These are phyloP conservation scores for Plicaturopsis crispa DNA, from an alignment of 768 basidiomycete genomes.

Conservation along the genomic window DNA sequence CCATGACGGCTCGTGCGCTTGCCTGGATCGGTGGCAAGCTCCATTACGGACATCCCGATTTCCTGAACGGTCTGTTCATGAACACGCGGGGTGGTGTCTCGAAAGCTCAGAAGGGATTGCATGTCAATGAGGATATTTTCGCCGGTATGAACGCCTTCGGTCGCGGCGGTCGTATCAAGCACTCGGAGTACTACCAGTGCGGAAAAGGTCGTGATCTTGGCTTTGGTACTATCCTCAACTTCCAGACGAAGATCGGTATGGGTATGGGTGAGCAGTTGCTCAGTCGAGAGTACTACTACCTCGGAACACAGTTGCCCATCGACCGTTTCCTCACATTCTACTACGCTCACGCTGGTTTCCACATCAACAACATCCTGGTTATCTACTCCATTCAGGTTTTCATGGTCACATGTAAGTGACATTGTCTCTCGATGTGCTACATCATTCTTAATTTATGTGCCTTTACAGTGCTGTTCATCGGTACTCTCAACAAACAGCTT, in stretches of 20 bases:
- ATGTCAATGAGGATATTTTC: constrained; percentile 99
- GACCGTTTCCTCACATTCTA: constrained; percentile 99
- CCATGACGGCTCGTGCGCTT: constrained; percentile 89
- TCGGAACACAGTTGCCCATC: constrained; percentile 95
- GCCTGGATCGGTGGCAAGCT: constrained; percentile 98
- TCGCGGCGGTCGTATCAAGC: constrained; percentile 98
- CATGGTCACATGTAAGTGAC: constrained; percentile 81
- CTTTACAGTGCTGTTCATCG: constrained; percentile 77
- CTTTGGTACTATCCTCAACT: constrained; percentile 98
- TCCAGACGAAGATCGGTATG: constrained; percentile 99
- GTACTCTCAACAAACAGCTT: constrained; percentile 92
- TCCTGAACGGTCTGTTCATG: constrained; percentile 98
- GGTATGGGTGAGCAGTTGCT: constrained; percentile 99
- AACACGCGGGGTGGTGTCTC: constrained; percentile 97
- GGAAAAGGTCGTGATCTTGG: constrained; percentile 99
- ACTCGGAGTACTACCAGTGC: constrained; percentile 99
- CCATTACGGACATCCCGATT: constrained; percentile 99
- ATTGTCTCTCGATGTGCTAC: not conserved
- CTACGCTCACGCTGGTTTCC: constrained; percentile 99
- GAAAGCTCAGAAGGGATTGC: constrained; percentile 97
- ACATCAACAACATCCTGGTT: constrained; percentile 99
- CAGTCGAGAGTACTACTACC: constrained; percentile 97
- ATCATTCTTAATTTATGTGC: constrained; percentile 8
- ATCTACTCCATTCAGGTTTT: constrained; percentile 97
- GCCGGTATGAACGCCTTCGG: constrained; percentile 99